A percentile compares a stretch with the other conserved stretches of the same genome.
These are phyloP conservation scores for Tolypocladium inflatum DNA, from an alignment of 2,329 filamentous ascomycete species.

Conservation along the genomic window DNA sequence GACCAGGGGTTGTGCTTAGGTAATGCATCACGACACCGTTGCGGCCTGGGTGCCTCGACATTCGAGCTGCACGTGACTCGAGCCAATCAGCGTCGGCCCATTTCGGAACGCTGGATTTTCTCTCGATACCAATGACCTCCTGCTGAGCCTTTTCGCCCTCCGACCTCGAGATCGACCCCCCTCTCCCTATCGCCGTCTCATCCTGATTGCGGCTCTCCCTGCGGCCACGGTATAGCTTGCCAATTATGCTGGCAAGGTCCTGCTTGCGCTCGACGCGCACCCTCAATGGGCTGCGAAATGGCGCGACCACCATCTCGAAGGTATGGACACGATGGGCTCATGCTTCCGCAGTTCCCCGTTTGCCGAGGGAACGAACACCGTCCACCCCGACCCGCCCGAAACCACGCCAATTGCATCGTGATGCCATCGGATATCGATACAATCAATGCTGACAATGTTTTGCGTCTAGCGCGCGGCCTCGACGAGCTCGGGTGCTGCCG, in stretches of 20 bases:
- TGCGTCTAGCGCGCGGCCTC: slow-evolving; percentile 53
- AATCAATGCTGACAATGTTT: slow-evolving; percentile 27
- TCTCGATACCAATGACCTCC: slow-evolving; percentile 26
- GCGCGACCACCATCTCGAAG: slow-evolving; percentile 62
- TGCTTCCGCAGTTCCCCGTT: slow-evolving; percentile 17
- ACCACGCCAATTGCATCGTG: slow-evolving; percentile 18
- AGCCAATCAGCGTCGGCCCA: slow-evolving; percentile 32
- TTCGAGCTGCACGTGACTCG: slow-evolving; percentile 21
- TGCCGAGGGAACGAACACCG: slow-evolving; percentile 19
- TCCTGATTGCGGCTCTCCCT: slow-evolving; percentile 24
- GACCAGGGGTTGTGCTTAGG: no score
- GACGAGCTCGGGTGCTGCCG: slow-evolving; percentile 62
- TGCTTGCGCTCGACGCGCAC: slow-evolving; percentile 81
- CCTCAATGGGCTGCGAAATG: slow-evolving; percentile 68
- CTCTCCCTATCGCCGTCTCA: slow-evolving; percentile 22
- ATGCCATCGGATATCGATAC: slow-evolving; percentile 8
- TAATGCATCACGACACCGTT: background rate
- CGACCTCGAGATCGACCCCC: slow-evolving; percentile 26
- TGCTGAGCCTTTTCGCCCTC: slow-evolving; percentile 28
- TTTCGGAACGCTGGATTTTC: slow-evolving; percentile 35
- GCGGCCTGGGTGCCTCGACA: background rate
- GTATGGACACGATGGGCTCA: slow-evolving; percentile 42
- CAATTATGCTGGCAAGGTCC: slow-evolving; percentile 89
- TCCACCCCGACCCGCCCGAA: slow-evolving; percentile 11
- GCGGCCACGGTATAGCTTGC: slow-evolving; percentile 30